Conservation (phyloP, 768 basidiomycete species). For the Chalciporus sphaerocephalus region DNA sequence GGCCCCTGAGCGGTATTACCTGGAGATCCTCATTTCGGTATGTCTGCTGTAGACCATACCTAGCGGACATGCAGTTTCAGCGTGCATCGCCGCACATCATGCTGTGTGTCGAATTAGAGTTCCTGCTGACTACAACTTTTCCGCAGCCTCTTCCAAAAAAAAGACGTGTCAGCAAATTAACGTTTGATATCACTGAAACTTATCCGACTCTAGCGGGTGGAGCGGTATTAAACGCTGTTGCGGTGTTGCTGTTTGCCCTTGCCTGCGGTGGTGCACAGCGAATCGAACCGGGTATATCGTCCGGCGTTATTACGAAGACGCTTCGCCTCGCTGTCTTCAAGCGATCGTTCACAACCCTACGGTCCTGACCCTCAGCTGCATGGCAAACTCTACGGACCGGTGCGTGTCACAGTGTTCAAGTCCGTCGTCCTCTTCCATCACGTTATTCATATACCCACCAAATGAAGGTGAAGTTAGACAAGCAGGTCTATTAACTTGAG, state of each 20-base stretch:
- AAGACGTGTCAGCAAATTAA: too few species aligned
- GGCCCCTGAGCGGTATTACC: slow-evolving; percentile 29
- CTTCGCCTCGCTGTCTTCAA: slow-evolving; percentile 4
- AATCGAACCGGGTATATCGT: slow-evolving; percentile 11
- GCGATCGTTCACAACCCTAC: slow-evolving; percentile 5
- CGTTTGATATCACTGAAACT: slow-evolving; percentile 14
- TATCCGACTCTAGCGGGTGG: slow-evolving; percentile 12
- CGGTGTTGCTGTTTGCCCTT: neutral
- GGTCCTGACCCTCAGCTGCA: neutral
- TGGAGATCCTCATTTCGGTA: slow-evolving; percentile 10
- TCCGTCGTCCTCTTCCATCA: slow-evolving; percentile 16
- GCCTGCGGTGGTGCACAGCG: neutral
- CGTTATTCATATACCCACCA: slow-evolving; percentile 26
- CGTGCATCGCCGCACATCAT: slow-evolving; percentile 25
- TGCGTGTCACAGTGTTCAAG: slow-evolving; percentile 24
- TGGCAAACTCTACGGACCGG: slow-evolving; percentile 15
- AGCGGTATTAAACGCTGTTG: slow-evolving; percentile 1
- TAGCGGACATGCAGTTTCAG: slow-evolving; percentile 22
- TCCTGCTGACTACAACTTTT: slow-evolving; percentile 15
- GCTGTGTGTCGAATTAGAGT: slow-evolving; percentile 19
- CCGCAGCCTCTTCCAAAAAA: slow-evolving; percentile 9
- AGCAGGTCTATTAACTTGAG: slow-evolving; percentile 14
- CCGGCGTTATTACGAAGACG: slow-evolving; percentile 14
- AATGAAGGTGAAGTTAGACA: slow-evolving; percentile 9
- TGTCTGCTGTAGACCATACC: slow-evolving; percentile 17